These are phyloP conservation scores for Maudiozyma barnettii DNA, from an alignment of 805 yeast species.

Conservation along the genomic window DNA sequence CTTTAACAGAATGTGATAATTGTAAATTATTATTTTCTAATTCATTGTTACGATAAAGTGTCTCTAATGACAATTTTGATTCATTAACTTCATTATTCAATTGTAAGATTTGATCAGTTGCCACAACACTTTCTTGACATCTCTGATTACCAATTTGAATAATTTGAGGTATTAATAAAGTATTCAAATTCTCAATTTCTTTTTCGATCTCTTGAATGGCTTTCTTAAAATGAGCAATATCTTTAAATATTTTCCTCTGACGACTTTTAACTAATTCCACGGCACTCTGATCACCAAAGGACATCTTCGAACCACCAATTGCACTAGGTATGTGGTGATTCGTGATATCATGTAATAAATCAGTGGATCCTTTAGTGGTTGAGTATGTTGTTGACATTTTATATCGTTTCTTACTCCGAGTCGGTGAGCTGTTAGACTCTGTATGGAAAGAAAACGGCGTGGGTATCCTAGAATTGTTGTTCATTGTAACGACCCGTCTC, in stretches of 20 bases:
- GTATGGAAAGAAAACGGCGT: neutral
- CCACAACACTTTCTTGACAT: slow-evolving; percentile 11
- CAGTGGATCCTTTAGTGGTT: no score
- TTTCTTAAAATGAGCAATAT: slow-evolving; percentile 20
- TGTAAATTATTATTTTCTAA: slow-evolving; percentile 15
- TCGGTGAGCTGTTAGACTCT: neutral
- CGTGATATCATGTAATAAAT: slow-evolving; percentile 6
- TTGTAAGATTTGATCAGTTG: slow-evolving; percentile 1
- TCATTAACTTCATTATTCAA: slow-evolving; percentile 13
- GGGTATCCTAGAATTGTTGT: slow-evolving; percentile 1
- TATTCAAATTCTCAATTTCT: slow-evolving; percentile 14
- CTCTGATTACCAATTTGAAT: slow-evolving; percentile 14
- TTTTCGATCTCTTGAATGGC: slow-evolving; percentile 23
- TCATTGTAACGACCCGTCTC: neutral
- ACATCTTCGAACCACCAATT: neutral
- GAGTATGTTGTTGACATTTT: neutral
- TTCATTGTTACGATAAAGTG: slow-evolving; percentile 13
- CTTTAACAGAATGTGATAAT: slow-evolving; percentile 14
- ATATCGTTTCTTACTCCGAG: neutral
- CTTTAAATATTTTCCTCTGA: slow-evolving; percentile 25
- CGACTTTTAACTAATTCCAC: slow-evolving; percentile 27
- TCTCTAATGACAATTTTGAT: slow-evolving; percentile 14
- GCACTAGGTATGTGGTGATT: neutral
- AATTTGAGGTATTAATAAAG: slow-evolving; percentile 17
- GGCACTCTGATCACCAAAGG: slow-evolving; percentile 25